Evolutionary conservation across 148 eudicot genomes (phyloP).

Genomic region (Chenopodium formosanum): DNA sequence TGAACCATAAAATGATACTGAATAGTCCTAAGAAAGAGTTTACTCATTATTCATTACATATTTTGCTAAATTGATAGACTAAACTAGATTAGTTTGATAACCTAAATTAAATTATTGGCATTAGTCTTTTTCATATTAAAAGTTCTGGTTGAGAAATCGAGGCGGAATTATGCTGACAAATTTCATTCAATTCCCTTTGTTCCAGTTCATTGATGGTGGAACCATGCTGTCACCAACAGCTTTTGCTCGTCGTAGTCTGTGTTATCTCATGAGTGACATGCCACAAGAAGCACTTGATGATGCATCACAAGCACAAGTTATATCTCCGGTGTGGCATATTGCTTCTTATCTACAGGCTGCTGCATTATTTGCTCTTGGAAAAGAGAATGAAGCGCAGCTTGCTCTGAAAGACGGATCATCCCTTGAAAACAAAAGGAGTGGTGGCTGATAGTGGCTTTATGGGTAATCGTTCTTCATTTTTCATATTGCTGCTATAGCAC

Average conservation of each 20-base stretch:
- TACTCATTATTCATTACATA: neutral
- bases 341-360: conserved; percentile 90
- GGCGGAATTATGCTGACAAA: conserved; percentile 11
- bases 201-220: conserved; percentile 87
- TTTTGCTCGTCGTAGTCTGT: conserved; percentile 89
- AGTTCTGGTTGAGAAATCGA: neutral
- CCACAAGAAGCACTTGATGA: conserved; percentile 79
- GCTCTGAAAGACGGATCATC: conserved; percentile 80
- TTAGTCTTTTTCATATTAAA: neutral
- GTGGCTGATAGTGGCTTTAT: conserved; percentile 2
- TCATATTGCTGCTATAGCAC: conserved; percentile 8
- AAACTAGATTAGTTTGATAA: neutral
- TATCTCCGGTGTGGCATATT: conserved; percentile 81
- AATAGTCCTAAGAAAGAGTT: neutral
- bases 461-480: neutral
- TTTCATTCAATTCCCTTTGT: conserved; percentile 15
- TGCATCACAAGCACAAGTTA: conserved; percentile 76
- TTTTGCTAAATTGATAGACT: neutral
- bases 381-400: conserved; percentile 83
- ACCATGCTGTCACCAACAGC: conserved; percentile 87
- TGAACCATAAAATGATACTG: neutral
- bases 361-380: conserved; percentile 61
- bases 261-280: conserved; percentile 77
- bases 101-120: neutral
- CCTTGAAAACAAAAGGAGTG: conserved; percentile 63